Evolutionary conservation across 495 filamentous ascomycete species (phyloP).

Genomic region (Trichocladium antarcticum): DNA sequence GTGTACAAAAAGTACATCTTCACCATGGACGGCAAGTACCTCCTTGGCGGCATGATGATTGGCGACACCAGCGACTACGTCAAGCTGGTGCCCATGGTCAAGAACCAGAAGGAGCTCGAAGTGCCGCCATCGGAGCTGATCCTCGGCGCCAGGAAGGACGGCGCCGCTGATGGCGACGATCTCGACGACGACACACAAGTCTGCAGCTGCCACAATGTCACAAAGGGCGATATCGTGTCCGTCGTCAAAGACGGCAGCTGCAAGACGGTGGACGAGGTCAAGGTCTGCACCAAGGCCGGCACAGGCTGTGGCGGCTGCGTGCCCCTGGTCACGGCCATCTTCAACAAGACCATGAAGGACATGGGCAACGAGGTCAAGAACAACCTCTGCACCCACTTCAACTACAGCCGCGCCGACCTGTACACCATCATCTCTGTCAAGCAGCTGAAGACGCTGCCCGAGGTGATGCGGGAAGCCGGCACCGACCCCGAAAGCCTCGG

Average conservation of each 20-base stretch:
- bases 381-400: conserved; percentile 77
- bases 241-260: conserved; percentile 72
- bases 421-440: conserved; percentile 86
- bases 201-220: conserved; percentile 94
- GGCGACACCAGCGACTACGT: conserved; percentile 91
- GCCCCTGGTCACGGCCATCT: conserved; percentile 84
- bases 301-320: conserved; percentile 93
- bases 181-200: conserved; percentile 76
- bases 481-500: conserved; percentile 65
- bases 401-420: conserved; percentile 75
- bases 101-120: conserved; percentile 71
- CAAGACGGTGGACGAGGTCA: conserved; percentile 77
- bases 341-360: conserved; percentile 81
- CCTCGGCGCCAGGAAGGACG: conserved; percentile 63
- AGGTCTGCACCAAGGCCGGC: conserved; percentile 89
- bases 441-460: conserved; percentile 58
- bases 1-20: conserved; percentile 97
- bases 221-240: conserved; percentile 69
- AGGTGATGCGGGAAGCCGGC: conserved; percentile 76
- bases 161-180: conserved; percentile 52
- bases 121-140: conserved; percentile 84
- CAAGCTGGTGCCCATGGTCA: conserved; percentile 90
- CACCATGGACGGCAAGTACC: conserved; percentile 81
- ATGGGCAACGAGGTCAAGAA: conserved; percentile 91
- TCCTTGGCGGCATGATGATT: conserved; percentile 97